phyloP scores from a whole-genome alignment of 495 filamentous ascomycete species.

The Trichoderma asperelloides region DNA sequence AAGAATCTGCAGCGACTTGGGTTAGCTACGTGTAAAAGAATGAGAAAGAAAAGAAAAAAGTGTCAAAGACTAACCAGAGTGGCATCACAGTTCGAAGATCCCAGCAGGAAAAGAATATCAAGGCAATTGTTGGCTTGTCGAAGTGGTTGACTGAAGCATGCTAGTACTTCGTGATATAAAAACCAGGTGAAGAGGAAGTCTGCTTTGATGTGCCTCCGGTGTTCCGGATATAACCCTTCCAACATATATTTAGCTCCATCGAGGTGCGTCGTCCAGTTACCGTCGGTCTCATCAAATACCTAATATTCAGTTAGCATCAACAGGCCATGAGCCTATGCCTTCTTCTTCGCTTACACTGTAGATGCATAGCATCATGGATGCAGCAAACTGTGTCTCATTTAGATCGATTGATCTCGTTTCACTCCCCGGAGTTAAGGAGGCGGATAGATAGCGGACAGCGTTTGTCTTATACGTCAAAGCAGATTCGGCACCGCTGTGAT shows the following conservation, averaged over 20 bases:
- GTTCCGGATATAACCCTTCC: constrained; percentile 8
- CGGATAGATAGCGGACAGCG: constrained; percentile 22
- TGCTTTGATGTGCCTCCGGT: constrained; percentile 16
- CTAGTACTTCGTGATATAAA: constrained; percentile 28
- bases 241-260: constrained; percentile 26
- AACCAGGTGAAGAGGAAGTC: constrained; percentile 29
- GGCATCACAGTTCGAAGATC: constrained; percentile 22
- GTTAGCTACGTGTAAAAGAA: constrained; percentile 11
- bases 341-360: constrained; percentile 22
- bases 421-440: constrained; percentile 17
- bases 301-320: constrained; percentile 4
- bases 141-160: constrained; percentile 24
- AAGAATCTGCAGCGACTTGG: constrained; percentile 18
- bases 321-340: neutral
- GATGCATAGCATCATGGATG: constrained; percentile 31
- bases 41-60: neutral
- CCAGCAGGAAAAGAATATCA: constrained; percentile 11
- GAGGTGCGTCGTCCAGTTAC: constrained; percentile 25
- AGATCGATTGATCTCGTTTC: constrained; percentile 17
- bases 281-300: constrained; percentile 31
- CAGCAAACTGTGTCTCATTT: constrained; percentile 27
- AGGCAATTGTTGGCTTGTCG: constrained; percentile 16
- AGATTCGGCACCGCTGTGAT: constrained; percentile 21
- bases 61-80: constrained; percentile 16
- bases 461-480: constrained; percentile 27